Evolutionary conservation across 2,329 filamentous ascomycete species (phyloP), one percentile per base, ranked within the genome.

Genomic region (Exutisphaerella laricina): DNA sequence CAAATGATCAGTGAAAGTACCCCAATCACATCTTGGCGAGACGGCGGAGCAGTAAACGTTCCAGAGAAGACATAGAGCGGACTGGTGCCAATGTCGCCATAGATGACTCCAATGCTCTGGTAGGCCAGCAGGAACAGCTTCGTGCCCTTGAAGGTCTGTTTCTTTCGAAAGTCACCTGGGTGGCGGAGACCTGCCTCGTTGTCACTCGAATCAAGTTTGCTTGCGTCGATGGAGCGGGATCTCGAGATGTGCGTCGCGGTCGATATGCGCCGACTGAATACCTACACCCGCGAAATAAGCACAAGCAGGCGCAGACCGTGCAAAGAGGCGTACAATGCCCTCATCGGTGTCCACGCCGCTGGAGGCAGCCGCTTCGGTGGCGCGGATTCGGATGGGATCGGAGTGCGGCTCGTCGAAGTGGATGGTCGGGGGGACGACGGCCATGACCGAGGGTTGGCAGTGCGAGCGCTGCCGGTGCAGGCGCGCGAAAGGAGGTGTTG

Each of bases 31-130:
- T 83, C 77, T 16, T 76, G 68, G 51, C 74, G 73, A 5, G 65
- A 69, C 0, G 80, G 80, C 2, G 66, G 63, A 16, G 14, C 38
- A 18, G 71, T 68, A 55, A 85, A 85, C 1, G 79, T 83, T n/a
- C 77, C 80, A 13, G 80, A 84, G 61, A 69, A 85, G 13, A 85
- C 81, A 55, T 85, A 85, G 13, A 85, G 74, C n/a, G 80, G 80
- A 46, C 73, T 78, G 4, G 68, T 79, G 43, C 80, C 81, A 55
- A 84, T 83, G 51, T 85, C 81, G 17, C 81, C 81, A 48, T 85
- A 84, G 38, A 84, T 84, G 29, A 82, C 78, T 38, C 81, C 80
- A 21, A 73, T 75, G 2, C 74, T 78, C 62, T 84, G 79, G 57
- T 82, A 84, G 17, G 79, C 74, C 31, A 82, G 70, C 73, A 75